Conservation (phyloP, 108 stramenopile species). For the Chaetoceros tenuissimus region DNA sequence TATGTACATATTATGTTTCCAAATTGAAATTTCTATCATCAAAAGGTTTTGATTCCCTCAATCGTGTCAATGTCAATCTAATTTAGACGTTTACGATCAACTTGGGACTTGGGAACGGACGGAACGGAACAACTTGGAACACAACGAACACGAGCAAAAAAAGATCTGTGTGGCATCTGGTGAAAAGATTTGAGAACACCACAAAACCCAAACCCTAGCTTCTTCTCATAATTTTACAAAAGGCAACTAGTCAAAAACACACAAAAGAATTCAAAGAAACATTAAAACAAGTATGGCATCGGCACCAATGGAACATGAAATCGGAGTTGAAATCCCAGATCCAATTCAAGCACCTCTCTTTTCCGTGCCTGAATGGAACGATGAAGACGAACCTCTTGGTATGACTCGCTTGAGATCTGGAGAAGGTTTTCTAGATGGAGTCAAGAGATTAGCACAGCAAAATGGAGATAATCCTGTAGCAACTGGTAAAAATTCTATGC, state of each 20-base stretch:
- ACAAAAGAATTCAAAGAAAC: background rate
- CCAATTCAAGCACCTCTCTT: background rate
- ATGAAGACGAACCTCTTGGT: background rate
- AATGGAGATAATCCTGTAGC: background rate
- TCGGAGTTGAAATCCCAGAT: background rate
- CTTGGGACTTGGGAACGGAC: too few species aligned
- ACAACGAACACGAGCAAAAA: too few species aligned
- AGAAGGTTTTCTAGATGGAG: background rate
- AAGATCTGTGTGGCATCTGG: too few species aligned
- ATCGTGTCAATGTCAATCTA: too few species aligned
- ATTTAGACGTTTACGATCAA: too few species aligned
- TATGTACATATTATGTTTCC: too few species aligned
- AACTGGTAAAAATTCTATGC: background rate
- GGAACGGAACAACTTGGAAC: too few species aligned
- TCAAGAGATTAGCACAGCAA: background rate
- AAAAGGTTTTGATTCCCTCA: too few species aligned
- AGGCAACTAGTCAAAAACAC: background rate
- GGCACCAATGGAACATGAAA: background rate
- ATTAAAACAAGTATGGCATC: background rate
- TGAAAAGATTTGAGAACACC: too few species aligned
- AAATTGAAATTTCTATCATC: too few species aligned
- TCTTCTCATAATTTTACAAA: too few species aligned
- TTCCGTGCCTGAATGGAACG: background rate
- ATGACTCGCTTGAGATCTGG: background rate
- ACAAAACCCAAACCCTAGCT: too few species aligned